Base-by-base conservation (phyloP, 2,329 filamentous ascomycete species). In the Uncinocarpus reesii region DNA sequence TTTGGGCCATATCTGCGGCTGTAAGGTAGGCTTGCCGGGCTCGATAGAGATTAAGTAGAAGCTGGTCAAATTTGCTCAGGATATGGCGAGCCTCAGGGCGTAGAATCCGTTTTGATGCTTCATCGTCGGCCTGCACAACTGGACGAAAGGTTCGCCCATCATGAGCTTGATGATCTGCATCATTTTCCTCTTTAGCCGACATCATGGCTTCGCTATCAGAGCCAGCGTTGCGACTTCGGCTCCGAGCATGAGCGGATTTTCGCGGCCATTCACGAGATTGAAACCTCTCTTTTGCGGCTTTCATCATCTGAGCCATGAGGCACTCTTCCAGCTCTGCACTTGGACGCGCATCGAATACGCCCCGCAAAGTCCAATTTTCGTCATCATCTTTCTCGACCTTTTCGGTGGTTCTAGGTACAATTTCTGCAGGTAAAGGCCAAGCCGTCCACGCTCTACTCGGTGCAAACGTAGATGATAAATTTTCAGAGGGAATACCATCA, bases 391-490 rank as follows among this genome's bases (percentile, higher is more conserved):
- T 52, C 62, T 68, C 55, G 69, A 71, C 44, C 70, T 62, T 43
- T 52, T 84, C 75, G 16, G 70, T 69, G 11, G 72, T 69, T 13
- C 70, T 67, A 1, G 84, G 85, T 6, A 92, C 79, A 21, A 74
- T 67, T 6, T 71, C 66, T 3, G 76, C 71, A 16, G 73, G 72
- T 59, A 93, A 63, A 3, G 90, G 90, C 90, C 90, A 95, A 0
- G 88, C 84, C 15, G 85, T 86, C 89, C 90, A 95, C 3, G 61
- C 55, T 50, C 75, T 78, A 0, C 77, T 58, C 1, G 76, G 72
- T 13, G 65, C 56, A 56, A 74, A 70, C 2, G 44, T 60, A 54
- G 49, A 53, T 4, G 50, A 28, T 13, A 54, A 47, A 32, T 54
- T 50, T 16, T 42, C 47, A 24, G 21, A 16, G 11, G 56, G 57